phyloP scores from a whole-genome alignment of 768 basidiomycete genomes.

The Lentinula sp. region DNA sequence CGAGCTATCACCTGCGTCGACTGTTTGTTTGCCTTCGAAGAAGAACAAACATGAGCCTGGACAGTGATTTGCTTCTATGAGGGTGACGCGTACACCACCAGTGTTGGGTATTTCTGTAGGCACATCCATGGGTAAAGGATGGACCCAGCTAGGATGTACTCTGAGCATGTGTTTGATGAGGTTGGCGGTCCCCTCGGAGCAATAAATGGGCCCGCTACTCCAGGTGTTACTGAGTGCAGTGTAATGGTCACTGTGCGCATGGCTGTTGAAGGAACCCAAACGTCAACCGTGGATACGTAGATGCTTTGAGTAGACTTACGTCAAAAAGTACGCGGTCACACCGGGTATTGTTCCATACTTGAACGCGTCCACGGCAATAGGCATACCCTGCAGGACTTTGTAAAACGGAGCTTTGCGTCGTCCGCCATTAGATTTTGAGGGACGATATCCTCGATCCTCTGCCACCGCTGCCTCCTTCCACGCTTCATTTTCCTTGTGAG shows the following conservation, averaged over 20 bases:
- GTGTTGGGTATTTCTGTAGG: slow-evolving; percentile 75
- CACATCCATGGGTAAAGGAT: slow-evolving; percentile 76
- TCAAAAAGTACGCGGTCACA: slow-evolving; percentile 86
- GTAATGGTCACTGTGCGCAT: slow-evolving; percentile 97
- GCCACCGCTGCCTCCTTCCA: slow-evolving; percentile 75
- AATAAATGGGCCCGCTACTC: slow-evolving; percentile 93
- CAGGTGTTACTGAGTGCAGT: slow-evolving; percentile 86
- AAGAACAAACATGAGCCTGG: slow-evolving; percentile 94
- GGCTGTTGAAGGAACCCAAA: slow-evolving; percentile 39
- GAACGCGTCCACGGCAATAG: slow-evolving; percentile 97
- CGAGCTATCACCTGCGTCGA: slow-evolving; percentile 79
- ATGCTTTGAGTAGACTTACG: slow-evolving; percentile 39
- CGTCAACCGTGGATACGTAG: background rate
- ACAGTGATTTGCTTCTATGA: slow-evolving; percentile 98
- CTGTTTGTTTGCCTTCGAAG: slow-evolving; percentile 88
- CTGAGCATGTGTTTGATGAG: slow-evolving; percentile 87
- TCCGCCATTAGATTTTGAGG: slow-evolving; percentile 39
- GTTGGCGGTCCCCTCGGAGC: slow-evolving; percentile 89
- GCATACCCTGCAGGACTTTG: slow-evolving; percentile 94
- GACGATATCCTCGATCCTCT: slow-evolving; percentile 41
- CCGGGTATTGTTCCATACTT: slow-evolving; percentile 88
- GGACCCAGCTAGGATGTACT: slow-evolving; percentile 86
- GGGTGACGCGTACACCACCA: slow-evolving; percentile 80
- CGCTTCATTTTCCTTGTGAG: slow-evolving; percentile 68
- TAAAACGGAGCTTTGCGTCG: slow-evolving; percentile 89